phyloP scores from a whole-genome alignment of 1,284 basidiomycete genomes.

The Tranzscheliella williamsii region DNA sequence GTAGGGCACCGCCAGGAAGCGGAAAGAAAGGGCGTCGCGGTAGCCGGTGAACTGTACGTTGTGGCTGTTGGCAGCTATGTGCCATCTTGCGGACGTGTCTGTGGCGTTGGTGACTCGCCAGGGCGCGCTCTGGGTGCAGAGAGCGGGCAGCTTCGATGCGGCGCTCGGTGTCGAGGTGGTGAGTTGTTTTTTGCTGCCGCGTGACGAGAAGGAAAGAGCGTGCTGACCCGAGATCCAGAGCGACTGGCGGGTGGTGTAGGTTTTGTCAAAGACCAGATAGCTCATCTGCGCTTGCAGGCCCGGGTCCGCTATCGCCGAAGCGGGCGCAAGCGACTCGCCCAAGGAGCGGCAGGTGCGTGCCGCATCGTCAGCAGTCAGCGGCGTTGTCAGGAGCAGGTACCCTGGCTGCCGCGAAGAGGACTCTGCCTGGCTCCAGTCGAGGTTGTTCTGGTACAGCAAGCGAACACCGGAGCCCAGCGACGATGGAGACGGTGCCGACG shows the following conservation, averaged over 20 bases:
- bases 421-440: slow-evolving; percentile 28
- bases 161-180: slow-evolving; percentile 1
- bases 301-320: slow-evolving; percentile 5
- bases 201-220: slow-evolving; percentile 1
- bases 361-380: slow-evolving; percentile 18
- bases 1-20: slow-evolving; percentile 26
- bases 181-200: background rate
- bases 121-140: slow-evolving; percentile 31
- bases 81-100: slow-evolving; percentile 18
- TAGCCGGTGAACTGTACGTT: slow-evolving; percentile 23
- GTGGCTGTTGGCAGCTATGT: slow-evolving; percentile 12
- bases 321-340: slow-evolving; percentile 26
- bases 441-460: slow-evolving; percentile 48
- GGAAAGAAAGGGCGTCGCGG: slow-evolving; percentile 32
- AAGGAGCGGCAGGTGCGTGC: slow-evolving; percentile 20
- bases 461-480: slow-evolving; percentile 9
- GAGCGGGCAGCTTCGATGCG: slow-evolving; percentile 5
- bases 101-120: slow-evolving; percentile 17
- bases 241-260: slow-evolving; percentile 10
- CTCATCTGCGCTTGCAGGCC: slow-evolving; percentile 27
- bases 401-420: slow-evolving; percentile 27
- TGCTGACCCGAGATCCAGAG: slow-evolving; percentile 12
- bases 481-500: background rate
- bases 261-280: slow-evolving; percentile 11
- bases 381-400: slow-evolving; percentile 28